Evolutionary conservation across 169 alveolate species (phyloP).

Genomic region (Plasmodium billcollinsi): DNA sequence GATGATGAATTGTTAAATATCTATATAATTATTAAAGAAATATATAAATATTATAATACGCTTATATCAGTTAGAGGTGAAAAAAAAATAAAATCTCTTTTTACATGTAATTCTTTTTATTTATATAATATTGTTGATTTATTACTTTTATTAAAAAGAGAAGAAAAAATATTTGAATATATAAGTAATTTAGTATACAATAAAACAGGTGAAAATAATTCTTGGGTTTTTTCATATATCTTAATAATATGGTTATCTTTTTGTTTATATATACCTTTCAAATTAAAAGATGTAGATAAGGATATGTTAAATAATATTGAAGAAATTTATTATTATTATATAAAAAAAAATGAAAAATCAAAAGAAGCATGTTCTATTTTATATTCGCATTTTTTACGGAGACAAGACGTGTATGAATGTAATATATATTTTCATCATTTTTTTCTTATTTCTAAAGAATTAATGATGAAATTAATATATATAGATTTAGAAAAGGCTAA

Average conservation of each 20-base stretch:
- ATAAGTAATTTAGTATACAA: constrained; percentile 13
- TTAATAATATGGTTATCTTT: constrained; percentile 60
- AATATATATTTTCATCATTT: constrained; percentile 24
- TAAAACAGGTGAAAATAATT: constrained; percentile 42
- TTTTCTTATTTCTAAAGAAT: constrained; percentile 51
- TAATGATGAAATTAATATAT: constrained; percentile 37
- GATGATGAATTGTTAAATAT: constrained; percentile 11
- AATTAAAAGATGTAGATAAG: constrained; percentile 4
- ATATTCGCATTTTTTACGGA: constrained; percentile 53
- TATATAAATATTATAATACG: constrained; percentile 63
- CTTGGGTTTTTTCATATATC: constrained; percentile 49
- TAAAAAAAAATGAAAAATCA: constrained; percentile 53
- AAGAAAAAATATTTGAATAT: constrained; percentile 13
- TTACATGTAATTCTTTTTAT: constrained; percentile 44
- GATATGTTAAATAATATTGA: constrained; percentile 20
- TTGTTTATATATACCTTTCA: constrained; percentile 57
- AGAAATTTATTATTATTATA: constrained; percentile 67
- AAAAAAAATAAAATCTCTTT: constrained; percentile 56
- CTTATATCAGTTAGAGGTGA: constrained; percentile 66
- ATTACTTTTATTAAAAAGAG: constrained; percentile 31
- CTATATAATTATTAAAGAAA: constrained; percentile 39
- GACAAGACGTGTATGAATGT: constrained; percentile 32
- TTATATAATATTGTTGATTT: constrained; percentile 25
- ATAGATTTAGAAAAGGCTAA: background rate
- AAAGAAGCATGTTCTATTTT: constrained; percentile 66